These are phyloP conservation scores for Lodderomyces orthopsilosis DNA, from an alignment of 1,139 yeast genomes.

Conservation along the genomic window DNA sequence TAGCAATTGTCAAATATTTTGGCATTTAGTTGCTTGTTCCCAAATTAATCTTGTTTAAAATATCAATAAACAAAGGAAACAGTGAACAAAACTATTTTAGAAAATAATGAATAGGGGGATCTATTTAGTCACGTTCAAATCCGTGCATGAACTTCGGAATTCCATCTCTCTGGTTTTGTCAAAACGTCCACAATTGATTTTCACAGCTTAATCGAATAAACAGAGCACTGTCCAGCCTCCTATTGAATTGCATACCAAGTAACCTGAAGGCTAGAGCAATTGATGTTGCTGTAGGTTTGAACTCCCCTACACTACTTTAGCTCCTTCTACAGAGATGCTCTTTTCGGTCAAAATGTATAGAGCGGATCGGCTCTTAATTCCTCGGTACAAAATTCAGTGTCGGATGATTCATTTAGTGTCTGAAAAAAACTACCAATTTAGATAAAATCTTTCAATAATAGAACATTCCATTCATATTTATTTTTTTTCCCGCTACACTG, in stretches of 20 bases:
- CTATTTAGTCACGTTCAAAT: not conserved
- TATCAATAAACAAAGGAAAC: too few relatives aligned
- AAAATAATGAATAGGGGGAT: not conserved
- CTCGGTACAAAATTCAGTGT: not conserved
- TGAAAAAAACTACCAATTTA: not conserved
- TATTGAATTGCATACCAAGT: too few relatives aligned
- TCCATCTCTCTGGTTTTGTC: not conserved
- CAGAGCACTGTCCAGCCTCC: too few relatives aligned
- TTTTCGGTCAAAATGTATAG: not conserved
- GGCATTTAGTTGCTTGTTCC: not conserved
- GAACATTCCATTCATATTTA: not conserved
- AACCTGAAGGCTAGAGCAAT: too few relatives aligned
- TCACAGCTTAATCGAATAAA: too few relatives aligned
- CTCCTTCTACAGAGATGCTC: too few relatives aligned
- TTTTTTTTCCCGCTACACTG: not conserved
- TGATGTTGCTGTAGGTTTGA: too few relatives aligned
- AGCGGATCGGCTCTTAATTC: not conserved
- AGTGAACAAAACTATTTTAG: too few relatives aligned
- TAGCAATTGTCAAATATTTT: not conserved
- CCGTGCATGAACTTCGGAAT: not conserved
- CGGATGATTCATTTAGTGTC: conserved; percentile 2
- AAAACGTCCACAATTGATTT: too few relatives aligned
- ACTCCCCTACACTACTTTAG: too few relatives aligned
- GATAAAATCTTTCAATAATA: too few relatives aligned
- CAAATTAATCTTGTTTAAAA: too few relatives aligned